Base-by-base conservation (phyloP, 768 basidiomycete species). In the Lactarius indigo region DNA sequence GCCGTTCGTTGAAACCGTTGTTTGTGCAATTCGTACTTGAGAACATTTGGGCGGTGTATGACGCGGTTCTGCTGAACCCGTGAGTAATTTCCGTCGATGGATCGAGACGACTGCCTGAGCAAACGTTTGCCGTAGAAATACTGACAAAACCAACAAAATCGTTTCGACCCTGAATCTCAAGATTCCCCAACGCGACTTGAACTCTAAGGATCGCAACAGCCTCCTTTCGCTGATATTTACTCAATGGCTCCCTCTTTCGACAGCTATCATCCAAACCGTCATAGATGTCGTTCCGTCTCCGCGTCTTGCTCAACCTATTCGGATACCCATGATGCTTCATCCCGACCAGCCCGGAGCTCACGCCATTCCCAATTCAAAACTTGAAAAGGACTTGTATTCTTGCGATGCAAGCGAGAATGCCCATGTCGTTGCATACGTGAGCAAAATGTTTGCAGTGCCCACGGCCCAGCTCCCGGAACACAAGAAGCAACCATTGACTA, bases 21-120 rank as follows among this genome's bases (percentile, higher is more conserved):
- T 98, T 98, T 73, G 97, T 98, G 15, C 96, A 98, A 78, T 96
- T 98, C 71, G 90, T 99, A 15, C 78, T 99, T 70, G 97, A 98
- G 61, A 98, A 98, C 75, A 83, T 99, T 30, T 99, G 96, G 96
- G 90, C 92, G 18, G 91, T 97, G 13, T 99, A 98, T 74, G 94
- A 97, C 72, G 92, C 91, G 18, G 88, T 95, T 17, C 78, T 92
- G 47, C 76, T 92, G 17, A 92, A 96, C 71, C 92, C 94, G 96
- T 98, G 73, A 74, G 96, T 87, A 17, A 50, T 42, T 65, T 72
- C 63, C 74, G 65, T 65, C 70, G 63, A 28, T 33, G 44, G 42
- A 33, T 28, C 35, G 20, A 23, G n/a, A 35, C 61, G 55, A 20
- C 55, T 54, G 55, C 30, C 39, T 54, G 37, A 44, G 30, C 30